Evolutionary conservation across 495 filamentous ascomycete genomes (phyloP), one percentile per base, ranked within the genome.

Genomic region (Aspergillus biplanus): DNA sequence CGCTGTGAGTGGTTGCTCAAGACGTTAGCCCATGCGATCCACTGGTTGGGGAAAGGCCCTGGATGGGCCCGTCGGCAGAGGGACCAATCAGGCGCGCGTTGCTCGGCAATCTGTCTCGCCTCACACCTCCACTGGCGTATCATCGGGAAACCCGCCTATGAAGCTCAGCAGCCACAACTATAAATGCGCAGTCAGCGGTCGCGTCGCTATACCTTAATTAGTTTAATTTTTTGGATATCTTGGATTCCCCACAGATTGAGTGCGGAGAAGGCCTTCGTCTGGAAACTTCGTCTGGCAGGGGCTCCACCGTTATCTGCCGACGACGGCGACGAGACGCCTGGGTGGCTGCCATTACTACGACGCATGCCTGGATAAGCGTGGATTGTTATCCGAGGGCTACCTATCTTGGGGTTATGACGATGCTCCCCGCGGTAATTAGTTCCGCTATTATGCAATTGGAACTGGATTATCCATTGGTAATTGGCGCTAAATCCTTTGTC

Each of bases 201-300:
- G 15, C 46, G 9, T 50, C 47, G 21, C 11, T 27, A 4, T 50
- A 21, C 16, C 16, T 7, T 31, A 50, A 50, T 31, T 50, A 18
- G 2, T 27, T 27, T 9, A n/a, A 13, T 57, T 2, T 56, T 18
- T 50, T 31, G 5, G 11, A 27, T n/a, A 44, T 44, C 39, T n/a
- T 56, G 31, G 53, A 32, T 69, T 62, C 71, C 69, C 71, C 69
- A 69, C 68, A 67, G 58, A 67, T 59, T 61, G 16, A 63, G 61
- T 63, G 70, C 68, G 68, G 68, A 66, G 64, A 64, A 56, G 53
- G 0, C 39, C 68, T 44, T 56, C 67, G 63, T 65, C 58, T 56
- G 3, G 49, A 56, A 35, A 7, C 15, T 27, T 34, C 39, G 7
- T 44, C 39, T 50, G 47, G 16, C 16, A 27, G n/a, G 9, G 27